phyloP scores from a whole-genome alignment of 2,329 filamentous ascomycete genomes.

The Madurella fahalii region DNA sequence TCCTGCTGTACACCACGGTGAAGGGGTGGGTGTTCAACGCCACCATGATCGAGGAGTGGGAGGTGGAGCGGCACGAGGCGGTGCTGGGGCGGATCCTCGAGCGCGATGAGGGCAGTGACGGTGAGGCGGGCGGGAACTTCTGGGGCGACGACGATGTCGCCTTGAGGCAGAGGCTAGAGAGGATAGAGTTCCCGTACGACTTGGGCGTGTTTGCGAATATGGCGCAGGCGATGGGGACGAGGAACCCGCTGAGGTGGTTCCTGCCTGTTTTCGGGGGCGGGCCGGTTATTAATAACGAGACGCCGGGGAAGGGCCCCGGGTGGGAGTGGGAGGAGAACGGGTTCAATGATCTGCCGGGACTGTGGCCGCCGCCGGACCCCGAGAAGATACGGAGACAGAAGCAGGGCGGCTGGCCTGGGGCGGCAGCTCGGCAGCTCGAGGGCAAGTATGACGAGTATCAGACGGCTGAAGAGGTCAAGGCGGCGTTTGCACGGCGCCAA shows the following conservation, averaged over 20 bases:
- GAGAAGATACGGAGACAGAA: conserved; percentile 51
- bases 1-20: conserved; percentile 61
- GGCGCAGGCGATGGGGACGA: conserved; percentile 68
- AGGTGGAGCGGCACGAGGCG: conserved; percentile 60
- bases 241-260: conserved; percentile 64
- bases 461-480: conserved; percentile 43
- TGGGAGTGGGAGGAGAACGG: conserved; percentile 72
- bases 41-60: conserved; percentile 81
- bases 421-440: conserved; percentile 23
- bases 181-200: conserved; percentile 79
- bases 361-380: conserved; percentile 62
- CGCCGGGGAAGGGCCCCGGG: conserved; percentile 40
- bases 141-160: conserved; percentile 33
- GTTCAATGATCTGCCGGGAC: conserved; percentile 60
- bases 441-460: conserved; percentile 25
- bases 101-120: conserved; percentile 16
- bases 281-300: conserved; percentile 38
- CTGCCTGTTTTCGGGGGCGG: conserved; percentile 56
- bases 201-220: conserved; percentile 71
- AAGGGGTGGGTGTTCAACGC: conserved; percentile 63
- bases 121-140: conserved; percentile 27
- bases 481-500: conserved; percentile 49
- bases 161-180: conserved; percentile 46
- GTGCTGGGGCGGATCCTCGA: conserved; percentile 41
- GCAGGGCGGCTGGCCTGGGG: conserved; percentile 38